Evolutionary conservation across 73 alveolate species (phyloP).

Genomic region (Symbiodinium natans): DNA sequence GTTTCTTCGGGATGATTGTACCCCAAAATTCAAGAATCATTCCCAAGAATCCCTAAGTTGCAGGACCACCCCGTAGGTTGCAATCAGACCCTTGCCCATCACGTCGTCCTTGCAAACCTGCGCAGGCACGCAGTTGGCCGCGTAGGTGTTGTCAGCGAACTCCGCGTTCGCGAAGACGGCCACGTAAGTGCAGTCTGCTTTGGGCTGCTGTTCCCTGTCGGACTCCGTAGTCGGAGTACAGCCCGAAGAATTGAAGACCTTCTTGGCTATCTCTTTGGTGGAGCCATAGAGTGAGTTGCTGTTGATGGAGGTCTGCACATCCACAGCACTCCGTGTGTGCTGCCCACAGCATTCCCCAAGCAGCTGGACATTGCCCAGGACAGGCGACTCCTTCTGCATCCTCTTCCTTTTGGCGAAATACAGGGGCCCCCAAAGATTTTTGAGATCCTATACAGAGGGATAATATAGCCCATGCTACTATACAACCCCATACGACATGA

Average conservation of each 20-base stretch:
- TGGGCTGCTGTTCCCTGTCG: not conserved
- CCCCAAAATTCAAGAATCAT: too few species aligned
- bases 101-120: slow-evolving; percentile 7
- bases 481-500: too few species aligned
- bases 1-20: too few species aligned
- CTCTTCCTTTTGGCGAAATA: not conserved
- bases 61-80: not conserved
- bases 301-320: slow-evolving; percentile 1
- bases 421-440: too few species aligned
- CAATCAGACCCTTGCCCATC: not conserved
- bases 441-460: too few species aligned
- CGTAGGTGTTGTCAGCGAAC: not conserved
- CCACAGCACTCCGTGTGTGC: not conserved
- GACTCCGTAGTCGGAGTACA: not conserved
- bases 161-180: not conserved
- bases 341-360: not conserved
- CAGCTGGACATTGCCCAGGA: not conserved
- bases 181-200: not conserved
- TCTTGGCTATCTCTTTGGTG: not conserved
- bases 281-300: slow-evolving; percentile 6
- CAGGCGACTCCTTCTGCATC: not conserved
- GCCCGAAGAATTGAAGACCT: not conserved
- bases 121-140: not conserved
- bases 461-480: too few species aligned
- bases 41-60: too few species aligned